These are phyloP conservation scores for Phaeosphaeria sp. DNA, from an alignment of 2,329 filamentous ascomycete species.

Conservation along the genomic window DNA sequence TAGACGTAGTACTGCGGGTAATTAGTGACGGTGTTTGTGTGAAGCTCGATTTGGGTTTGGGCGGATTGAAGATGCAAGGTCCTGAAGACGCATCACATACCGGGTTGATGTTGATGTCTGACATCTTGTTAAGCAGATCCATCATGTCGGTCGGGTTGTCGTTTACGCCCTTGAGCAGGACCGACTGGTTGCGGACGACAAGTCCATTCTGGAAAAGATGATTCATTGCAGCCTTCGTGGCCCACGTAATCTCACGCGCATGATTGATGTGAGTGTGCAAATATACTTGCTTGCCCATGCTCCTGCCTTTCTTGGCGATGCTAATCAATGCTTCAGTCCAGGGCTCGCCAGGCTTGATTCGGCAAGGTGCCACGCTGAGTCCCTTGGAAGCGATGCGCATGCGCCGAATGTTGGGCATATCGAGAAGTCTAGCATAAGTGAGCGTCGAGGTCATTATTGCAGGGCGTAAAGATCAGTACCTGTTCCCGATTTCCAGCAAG, in stretches of 20 bases:
- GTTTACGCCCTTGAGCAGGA: slow-evolving; percentile 66
- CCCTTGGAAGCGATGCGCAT: slow-evolving; percentile 70
- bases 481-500: slow-evolving; percentile 60
- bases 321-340: slow-evolving; percentile 63
- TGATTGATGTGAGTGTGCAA: slow-evolving; percentile 73
- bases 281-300: slow-evolving; percentile 65
- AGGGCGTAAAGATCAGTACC: slow-evolving; percentile 22
- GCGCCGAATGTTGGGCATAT: slow-evolving; percentile 64
- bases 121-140: slow-evolving; percentile 60
- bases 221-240: slow-evolving; percentile 60
- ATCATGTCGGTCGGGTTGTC: slow-evolving; percentile 62
- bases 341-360: slow-evolving; percentile 59
- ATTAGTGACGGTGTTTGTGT: neutral
- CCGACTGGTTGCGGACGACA: slow-evolving; percentile 66
- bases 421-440: slow-evolving; percentile 53
- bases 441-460: neutral
- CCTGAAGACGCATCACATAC: too few species aligned
- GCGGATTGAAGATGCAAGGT: too few species aligned
- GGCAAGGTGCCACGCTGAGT: slow-evolving; percentile 64
- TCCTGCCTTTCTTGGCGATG: slow-evolving; percentile 59
- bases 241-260: slow-evolving; percentile 67
- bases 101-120: slow-evolving; percentile 64
- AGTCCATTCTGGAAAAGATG: slow-evolving; percentile 60
- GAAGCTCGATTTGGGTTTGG: too few species aligned
- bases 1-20: slow-evolving; percentile 67